phyloP scores from a whole-genome alignment of 2,329 filamentous ascomycete species.

The Calonectria hongkongensis region DNA sequence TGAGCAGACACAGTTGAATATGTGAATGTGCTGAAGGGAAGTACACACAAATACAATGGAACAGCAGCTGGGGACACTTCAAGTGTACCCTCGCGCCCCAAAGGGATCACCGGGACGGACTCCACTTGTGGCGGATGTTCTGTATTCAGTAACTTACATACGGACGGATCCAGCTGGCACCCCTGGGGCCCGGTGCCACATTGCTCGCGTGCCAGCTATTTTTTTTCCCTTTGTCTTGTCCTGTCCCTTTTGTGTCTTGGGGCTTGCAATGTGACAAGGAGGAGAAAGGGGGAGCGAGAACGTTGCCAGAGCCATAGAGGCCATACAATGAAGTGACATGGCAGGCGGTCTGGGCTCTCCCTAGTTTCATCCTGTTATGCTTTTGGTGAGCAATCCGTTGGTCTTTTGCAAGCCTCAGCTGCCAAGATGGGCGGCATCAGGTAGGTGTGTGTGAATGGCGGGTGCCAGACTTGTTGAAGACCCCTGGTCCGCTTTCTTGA shows the following conservation, averaged over 20 bases:
- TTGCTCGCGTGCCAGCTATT: not conserved
- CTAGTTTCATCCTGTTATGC: not conserved
- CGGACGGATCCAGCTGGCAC: slow-evolving; percentile 15
- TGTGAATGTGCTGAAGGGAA: not conserved
- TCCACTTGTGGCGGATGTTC: slow-evolving; percentile 12
- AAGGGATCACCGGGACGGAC: slow-evolving; percentile 37
- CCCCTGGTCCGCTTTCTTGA: slow-evolving; percentile 18
- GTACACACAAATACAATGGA: too few species aligned
- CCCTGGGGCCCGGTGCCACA: slow-evolving; percentile 16
- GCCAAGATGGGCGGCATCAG: slow-evolving; percentile 1
- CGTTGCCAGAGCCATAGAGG: not conserved
- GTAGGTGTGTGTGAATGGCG: slow-evolving; percentile 4
- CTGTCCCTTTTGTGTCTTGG: not conserved
- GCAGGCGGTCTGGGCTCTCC: not conserved
- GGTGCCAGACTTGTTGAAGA: slow-evolving; percentile 16
- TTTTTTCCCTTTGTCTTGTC: not conserved
- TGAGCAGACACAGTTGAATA: not conserved
- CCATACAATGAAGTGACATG: not conserved
- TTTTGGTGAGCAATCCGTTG: not conserved
- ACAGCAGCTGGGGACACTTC: too few species aligned
- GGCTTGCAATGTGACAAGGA: not conserved
- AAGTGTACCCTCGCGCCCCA: slow-evolving; percentile 7
- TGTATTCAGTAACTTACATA: not conserved
- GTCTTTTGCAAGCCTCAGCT: not conserved
- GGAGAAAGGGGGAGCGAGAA: not conserved